Percentiles rank a stretch among this genome's conserved stretches.
Evolutionary conservation across 495 filamentous ascomycete species (phyloP).

Genomic region (Parathielavia hyrcaniae): DNA sequence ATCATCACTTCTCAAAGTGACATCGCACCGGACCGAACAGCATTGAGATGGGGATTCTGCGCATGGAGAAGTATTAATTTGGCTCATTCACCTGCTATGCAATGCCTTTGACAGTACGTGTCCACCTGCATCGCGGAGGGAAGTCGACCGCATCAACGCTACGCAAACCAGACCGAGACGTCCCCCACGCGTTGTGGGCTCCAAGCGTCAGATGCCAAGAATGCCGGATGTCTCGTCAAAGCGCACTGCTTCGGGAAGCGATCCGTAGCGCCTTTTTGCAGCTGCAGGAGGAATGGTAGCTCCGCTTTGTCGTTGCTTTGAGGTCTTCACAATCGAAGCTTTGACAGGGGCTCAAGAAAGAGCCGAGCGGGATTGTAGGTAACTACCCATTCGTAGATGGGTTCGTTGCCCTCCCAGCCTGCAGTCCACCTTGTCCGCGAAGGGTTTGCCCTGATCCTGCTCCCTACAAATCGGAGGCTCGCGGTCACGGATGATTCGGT

Average conservation of each 20-base stretch:
- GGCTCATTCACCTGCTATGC: not conserved
- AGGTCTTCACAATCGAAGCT: not conserved
- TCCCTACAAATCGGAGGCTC: too few relatives aligned
- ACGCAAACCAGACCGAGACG: too few relatives aligned
- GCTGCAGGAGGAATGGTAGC: not conserved
- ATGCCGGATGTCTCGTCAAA: constrained; percentile 2
- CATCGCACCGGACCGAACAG: too few relatives aligned
- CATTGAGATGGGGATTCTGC: too few relatives aligned
- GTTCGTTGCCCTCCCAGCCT: too few relatives aligned
- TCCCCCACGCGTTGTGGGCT: constrained; percentile 7
- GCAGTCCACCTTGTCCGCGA: too few relatives aligned
- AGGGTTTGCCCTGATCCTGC: too few relatives aligned
- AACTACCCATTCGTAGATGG: too few relatives aligned
- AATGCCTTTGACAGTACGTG: not conserved
- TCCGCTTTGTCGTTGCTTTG: not conserved
- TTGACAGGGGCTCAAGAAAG: too few relatives aligned
- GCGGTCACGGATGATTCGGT: too few relatives aligned
- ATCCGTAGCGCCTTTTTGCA: constrained; percentile 11
- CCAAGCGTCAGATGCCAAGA: constrained; percentile 10
- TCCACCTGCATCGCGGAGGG: not conserved
- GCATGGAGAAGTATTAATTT: too few relatives aligned
- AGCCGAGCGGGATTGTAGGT: too few relatives aligned
- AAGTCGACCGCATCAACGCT: not conserved
- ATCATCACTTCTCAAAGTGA: not conserved
- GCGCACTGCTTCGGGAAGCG: constrained; percentile 9